Base-by-base conservation (phyloP, 78 protist species). In the Paratrimastix pyriformis region DNA sequence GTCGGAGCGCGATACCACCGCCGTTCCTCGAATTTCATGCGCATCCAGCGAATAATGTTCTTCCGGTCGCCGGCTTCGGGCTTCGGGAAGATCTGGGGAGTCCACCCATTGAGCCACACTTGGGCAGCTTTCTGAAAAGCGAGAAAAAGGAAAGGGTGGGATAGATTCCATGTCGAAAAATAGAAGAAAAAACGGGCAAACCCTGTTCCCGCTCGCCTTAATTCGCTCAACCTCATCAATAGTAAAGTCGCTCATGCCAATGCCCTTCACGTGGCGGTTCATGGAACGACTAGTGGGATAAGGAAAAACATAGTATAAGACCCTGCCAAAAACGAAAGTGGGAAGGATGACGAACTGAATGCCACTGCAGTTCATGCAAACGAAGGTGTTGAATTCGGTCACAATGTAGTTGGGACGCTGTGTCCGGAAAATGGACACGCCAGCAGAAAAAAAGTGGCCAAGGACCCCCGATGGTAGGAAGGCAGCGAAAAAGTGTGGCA, bases 191-290 rank as follows among this genome's bases (percentile, higher is more conserved):
- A 11, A 62, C 11, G n/a, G 68, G 29, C 37, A 62, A 35, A 62
- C 68, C 11, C 24, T 21, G 18, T 62, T 62, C 21, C 68, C 68
- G 37, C 15, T 62, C 13, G 11, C 13, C 21, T 21, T 11, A 15
- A 11, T 26, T 62, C 21, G 15, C 21, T 62, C 68, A 15, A 62
- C 68, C 24, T 62, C 68, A 29, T 11, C 68, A 26, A 29, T 21
- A 62, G 68, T 62, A 62, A 62, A 62, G 18, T 26, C 18, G 15
- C 68, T 21, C 68, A 62, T 62, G 26, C 68, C 68, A 62, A 62
- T 62, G 26, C 68, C 68, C 21, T 62, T 11, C 11, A 62, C 68
- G 42, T 62, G 15, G 29, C 68, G 68, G 68, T 62, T 62, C 24
- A 11, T 18, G 15, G 68, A 62, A 35, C 68, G 29, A n/a, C n/a